A percentile compares a stretch with the other conserved stretches of the same genome.
These are phyloP conservation scores for Massospora cicadina DNA, from an alignment of 371 early-diverging fungal species.

Conservation along the genomic window DNA sequence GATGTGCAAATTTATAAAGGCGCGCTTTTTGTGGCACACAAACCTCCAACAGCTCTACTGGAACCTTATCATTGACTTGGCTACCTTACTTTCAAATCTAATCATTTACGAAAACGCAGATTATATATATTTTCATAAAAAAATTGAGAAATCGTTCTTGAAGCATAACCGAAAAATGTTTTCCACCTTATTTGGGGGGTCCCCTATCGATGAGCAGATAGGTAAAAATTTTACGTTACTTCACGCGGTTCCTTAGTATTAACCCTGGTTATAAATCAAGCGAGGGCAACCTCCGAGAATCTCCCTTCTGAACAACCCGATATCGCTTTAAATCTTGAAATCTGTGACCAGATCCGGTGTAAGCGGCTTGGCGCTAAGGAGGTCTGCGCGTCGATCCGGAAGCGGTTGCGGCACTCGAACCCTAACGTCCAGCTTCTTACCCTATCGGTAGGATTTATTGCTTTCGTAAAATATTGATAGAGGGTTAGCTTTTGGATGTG, in stretches of 20 bases:
- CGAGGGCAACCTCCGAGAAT: slow-evolving; percentile 77
- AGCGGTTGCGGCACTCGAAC: slow-evolving; percentile 61
- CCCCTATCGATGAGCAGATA: slow-evolving; percentile 28
- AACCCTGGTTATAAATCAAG: too few relatives aligned
- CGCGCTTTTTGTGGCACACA: too few relatives aligned
- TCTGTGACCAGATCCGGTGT: slow-evolving; percentile 76
- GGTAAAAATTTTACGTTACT: slow-evolving; percentile 20
- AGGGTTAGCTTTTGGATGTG: slow-evolving; percentile 54
- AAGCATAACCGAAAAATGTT: slow-evolving; percentile 13
- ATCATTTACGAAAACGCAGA: too few relatives aligned
- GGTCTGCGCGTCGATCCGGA: slow-evolving; percentile 50
- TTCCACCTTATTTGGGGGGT: slow-evolving; percentile 15
- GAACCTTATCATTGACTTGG: too few relatives aligned
- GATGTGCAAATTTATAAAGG: too few relatives aligned
- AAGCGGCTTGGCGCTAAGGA: slow-evolving; percentile 64
- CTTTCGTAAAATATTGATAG: slow-evolving; percentile 1
- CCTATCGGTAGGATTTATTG: slow-evolving; percentile 37
- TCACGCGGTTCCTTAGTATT: background rate
- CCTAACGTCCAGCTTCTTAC: slow-evolving; percentile 84
- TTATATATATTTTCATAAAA: too few relatives aligned
- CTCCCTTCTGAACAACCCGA: slow-evolving; percentile 71
- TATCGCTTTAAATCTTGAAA: slow-evolving; percentile 59
- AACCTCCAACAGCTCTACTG: too few relatives aligned
- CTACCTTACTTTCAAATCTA: too few relatives aligned
- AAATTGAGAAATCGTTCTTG: too few relatives aligned